Evolutionary conservation across 495 filamentous ascomycete species (phyloP).

Genomic region (Tuber magnatum): DNA sequence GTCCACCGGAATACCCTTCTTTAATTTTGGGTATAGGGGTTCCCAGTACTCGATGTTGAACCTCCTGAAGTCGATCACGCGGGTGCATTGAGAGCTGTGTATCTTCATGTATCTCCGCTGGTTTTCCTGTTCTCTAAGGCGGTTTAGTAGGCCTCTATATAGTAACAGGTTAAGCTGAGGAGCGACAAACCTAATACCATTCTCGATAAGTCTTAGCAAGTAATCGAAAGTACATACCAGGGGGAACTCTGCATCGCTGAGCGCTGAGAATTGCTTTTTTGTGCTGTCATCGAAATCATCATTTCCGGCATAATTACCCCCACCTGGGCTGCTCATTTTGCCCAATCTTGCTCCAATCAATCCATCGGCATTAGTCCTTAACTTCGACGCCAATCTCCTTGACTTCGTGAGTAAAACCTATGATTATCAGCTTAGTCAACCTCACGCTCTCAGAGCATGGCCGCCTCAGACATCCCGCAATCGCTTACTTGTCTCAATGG

Average conservation of each 20-base stretch:
- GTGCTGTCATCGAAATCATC: slow-evolving; percentile 13
- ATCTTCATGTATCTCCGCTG: too few relatives aligned
- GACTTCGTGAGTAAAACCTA: slow-evolving; percentile 47
- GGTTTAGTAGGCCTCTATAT: not conserved
- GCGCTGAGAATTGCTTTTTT: slow-evolving; percentile 6
- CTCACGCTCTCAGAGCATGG: not conserved
- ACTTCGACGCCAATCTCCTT: slow-evolving; percentile 40
- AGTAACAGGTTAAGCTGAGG: not conserved
- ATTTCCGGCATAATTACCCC: not conserved
- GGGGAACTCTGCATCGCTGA: slow-evolving; percentile 42
- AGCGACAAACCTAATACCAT: slow-evolving; percentile 26
- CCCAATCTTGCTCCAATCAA: slow-evolving; percentile 37
- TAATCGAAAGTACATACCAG: slow-evolving; percentile 45
- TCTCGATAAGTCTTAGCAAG: slow-evolving; percentile 43
- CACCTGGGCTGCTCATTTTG: not conserved
- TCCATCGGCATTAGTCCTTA: slow-evolving; percentile 39
- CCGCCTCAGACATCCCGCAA: too few relatives aligned
- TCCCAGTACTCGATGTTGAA: slow-evolving; percentile 46
- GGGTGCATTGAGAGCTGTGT: not conserved
- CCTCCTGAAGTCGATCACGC: slow-evolving; percentile 40
- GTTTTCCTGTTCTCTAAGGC: too few relatives aligned
- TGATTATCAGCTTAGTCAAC: not conserved
- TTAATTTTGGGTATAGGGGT: slow-evolving; percentile 26
- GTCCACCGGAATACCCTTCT: slow-evolving; percentile 24
- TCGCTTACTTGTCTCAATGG: slow-evolving; percentile 41